phyloP scores from a whole-genome alignment of 768 basidiomycete species.

The Leccinum incarnatum region DNA sequence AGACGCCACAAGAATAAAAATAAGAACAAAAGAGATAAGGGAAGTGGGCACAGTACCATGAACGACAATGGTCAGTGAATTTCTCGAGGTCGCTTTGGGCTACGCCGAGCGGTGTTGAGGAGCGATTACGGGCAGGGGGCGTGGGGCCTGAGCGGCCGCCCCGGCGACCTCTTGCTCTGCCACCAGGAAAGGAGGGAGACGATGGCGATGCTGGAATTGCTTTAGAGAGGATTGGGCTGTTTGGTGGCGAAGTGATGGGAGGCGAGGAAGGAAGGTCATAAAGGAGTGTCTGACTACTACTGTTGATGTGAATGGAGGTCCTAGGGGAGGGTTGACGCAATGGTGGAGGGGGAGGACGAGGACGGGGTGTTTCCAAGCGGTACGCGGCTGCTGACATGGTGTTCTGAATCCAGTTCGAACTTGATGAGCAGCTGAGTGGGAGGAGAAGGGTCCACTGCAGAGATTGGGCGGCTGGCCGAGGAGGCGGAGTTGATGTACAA shows the following conservation, averaged over 20 bases:
- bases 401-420: conserved; percentile 37
- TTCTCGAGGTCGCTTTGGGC: conserved; percentile 68
- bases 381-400: conserved; percentile 62
- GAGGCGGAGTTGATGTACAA: conserved; percentile 18
- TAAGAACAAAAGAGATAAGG: neutral
- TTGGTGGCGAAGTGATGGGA: conserved; percentile 53
- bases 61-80: conserved; percentile 73
- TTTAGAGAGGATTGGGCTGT: conserved; percentile 44
- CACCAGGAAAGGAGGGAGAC: conserved; percentile 51
- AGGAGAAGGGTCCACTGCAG: neutral
- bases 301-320: conserved; percentile 42
- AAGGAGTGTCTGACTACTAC: conserved; percentile 60
- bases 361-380: conserved; percentile 60
- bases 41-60: conserved; percentile 53
- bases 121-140: conserved; percentile 58
- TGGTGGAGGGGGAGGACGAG: conserved; percentile 57
- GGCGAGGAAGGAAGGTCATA: conserved; percentile 69
- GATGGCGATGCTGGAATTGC: conserved; percentile 48
- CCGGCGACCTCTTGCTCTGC: conserved; percentile 48
- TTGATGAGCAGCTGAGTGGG: conserved; percentile 3
- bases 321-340: conserved; percentile 50
- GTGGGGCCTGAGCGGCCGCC: conserved; percentile 48
- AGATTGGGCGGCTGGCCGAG: conserved; percentile 16
- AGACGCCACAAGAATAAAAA: neutral
- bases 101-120: conserved; percentile 66